These are phyloP conservation scores for Nakazawaea sp. DNA, from an alignment of 805 yeast genomes.

Conservation along the genomic window DNA sequence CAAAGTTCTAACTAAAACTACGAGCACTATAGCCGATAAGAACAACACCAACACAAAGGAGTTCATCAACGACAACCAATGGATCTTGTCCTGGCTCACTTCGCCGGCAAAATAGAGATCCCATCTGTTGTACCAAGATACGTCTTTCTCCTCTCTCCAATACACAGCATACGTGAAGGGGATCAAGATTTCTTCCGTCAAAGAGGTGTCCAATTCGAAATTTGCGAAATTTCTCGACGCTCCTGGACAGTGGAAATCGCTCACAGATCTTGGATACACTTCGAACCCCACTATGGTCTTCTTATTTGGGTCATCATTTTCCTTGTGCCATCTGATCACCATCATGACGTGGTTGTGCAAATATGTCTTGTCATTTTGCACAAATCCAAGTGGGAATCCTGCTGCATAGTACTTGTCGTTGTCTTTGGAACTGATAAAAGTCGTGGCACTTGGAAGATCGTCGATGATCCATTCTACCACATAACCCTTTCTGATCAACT, in stretches of 20 bases:
- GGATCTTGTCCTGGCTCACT: slow-evolving; percentile 44
- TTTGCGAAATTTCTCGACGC: slow-evolving; percentile 54
- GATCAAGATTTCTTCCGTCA: slow-evolving; percentile 35
- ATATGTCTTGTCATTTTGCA: slow-evolving; percentile 50
- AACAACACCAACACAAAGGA: slow-evolving; percentile 59
- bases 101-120: slow-evolving; percentile 58
- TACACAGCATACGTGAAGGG: slow-evolving; percentile 83
- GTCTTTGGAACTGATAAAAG: slow-evolving; percentile 54
- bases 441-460: slow-evolving; percentile 83
- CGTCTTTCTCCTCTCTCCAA: slow-evolving; percentile 75
- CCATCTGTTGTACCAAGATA: slow-evolving; percentile 69
- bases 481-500: slow-evolving; percentile 61
- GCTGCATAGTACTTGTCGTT: slow-evolving; percentile 67
- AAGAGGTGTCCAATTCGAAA: slow-evolving; percentile 41
- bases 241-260: slow-evolving; percentile 66
- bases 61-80: slow-evolving; percentile 73
- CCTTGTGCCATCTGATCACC: slow-evolving; percentile 64
- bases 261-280: slow-evolving; percentile 78
- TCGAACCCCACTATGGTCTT: slow-evolving; percentile 82
- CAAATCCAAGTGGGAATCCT: slow-evolving; percentile 81
- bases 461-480: slow-evolving; percentile 82
- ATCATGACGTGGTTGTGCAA: slow-evolving; percentile 77
- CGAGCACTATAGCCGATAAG: slow-evolving; percentile 57
- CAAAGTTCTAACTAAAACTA: slow-evolving; percentile 52
- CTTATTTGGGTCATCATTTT: slow-evolving; percentile 28